Percentiles rank a stretch among this genome's conserved stretches.
phyloP scores from a whole-genome alignment of 2,329 filamentous ascomycete genomes.

The Pseudohalonectria lignicola region DNA sequence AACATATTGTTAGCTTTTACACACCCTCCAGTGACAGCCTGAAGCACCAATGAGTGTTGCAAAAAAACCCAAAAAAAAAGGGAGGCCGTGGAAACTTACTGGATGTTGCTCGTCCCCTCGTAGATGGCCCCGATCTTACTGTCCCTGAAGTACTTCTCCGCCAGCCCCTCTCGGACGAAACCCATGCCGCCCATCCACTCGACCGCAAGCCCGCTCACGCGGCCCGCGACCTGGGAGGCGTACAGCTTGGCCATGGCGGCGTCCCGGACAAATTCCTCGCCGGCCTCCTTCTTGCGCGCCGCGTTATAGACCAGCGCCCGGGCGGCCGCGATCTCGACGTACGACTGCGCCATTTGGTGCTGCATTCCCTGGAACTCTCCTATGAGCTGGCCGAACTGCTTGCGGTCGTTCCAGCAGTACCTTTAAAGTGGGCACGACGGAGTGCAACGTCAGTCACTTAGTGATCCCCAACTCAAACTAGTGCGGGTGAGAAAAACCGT shows the following conservation, averaged over 20 bases:
- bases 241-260: constrained; percentile 98
- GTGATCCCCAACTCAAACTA: too few species aligned
- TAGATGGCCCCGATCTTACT: constrained; percentile 99
- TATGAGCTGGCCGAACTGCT: constrained; percentile 87
- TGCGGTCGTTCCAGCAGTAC: constrained; percentile 97
- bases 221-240: constrained; percentile 82
- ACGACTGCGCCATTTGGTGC: constrained; percentile 94
- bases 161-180: constrained; percentile 89
- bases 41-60: too few species aligned
- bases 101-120: constrained; percentile 77
- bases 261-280: constrained; percentile 88
- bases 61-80: too few species aligned
- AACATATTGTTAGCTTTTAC: too few species aligned
- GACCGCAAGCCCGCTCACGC: constrained; percentile 73
- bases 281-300: constrained; percentile 94
- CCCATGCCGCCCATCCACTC: constrained; percentile 99
- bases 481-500: neutral
- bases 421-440: constrained; percentile 28
- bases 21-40: constrained; percentile 14
- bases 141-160: constrained; percentile 96
- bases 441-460: neutral
- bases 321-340: constrained; percentile 85
- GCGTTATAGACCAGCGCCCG: constrained; percentile 92
- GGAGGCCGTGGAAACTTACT: constrained; percentile 45
- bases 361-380: constrained; percentile 99